Conservation (phyloP, 2,329 filamentous ascomycete species). For the Raffaelea albimanens region DNA sequence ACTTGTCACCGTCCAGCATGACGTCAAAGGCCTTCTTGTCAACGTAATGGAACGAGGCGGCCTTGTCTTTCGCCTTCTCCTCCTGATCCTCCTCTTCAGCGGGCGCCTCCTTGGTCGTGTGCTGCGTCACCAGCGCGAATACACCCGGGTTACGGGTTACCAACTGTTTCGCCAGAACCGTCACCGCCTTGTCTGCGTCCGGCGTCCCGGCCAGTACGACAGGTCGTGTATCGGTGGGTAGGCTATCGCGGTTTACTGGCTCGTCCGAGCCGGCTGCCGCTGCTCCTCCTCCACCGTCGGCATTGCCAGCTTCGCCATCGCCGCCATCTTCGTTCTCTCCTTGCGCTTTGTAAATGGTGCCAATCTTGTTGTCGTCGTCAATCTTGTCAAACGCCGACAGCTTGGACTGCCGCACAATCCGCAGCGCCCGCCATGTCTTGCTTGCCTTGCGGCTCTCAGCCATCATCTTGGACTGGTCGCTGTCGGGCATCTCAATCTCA, state of each 20-base stretch:
- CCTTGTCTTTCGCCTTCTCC: not conserved
- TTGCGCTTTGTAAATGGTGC: conserved; percentile 56
- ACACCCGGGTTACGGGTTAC: conserved; percentile 53
- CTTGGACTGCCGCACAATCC: conserved; percentile 65
- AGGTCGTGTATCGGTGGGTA: conserved; percentile 39
- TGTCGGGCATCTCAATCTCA: conserved; percentile 73
- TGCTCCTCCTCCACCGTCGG: conserved; percentile 6
- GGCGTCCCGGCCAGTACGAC: conserved; percentile 59
- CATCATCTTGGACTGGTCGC: conserved; percentile 44
- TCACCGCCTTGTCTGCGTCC: conserved; percentile 47
- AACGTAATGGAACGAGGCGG: conserved; percentile 24
- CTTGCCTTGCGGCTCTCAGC: conserved; percentile 68
- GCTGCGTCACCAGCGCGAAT: conserved; percentile 49
- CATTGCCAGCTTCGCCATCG: conserved; percentile 17
- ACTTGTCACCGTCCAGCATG: conserved; percentile 49
- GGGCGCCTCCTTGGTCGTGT: conserved; percentile 32
- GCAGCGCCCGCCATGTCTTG: conserved; percentile 82
- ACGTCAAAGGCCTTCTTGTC: conserved; percentile 44
- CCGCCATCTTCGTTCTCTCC: conserved; percentile 39
- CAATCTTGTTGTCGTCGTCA: conserved; percentile 67
- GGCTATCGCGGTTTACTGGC: conserved; percentile 14
- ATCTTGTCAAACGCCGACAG: conserved; percentile 78
- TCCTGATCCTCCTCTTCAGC: not conserved
- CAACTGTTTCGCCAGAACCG: conserved; percentile 53
- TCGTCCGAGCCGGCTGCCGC: conserved; percentile 8